Evolutionary conservation across 805 yeast genomes (phyloP).

Genomic region (Teunomyces tritomae): DNA sequence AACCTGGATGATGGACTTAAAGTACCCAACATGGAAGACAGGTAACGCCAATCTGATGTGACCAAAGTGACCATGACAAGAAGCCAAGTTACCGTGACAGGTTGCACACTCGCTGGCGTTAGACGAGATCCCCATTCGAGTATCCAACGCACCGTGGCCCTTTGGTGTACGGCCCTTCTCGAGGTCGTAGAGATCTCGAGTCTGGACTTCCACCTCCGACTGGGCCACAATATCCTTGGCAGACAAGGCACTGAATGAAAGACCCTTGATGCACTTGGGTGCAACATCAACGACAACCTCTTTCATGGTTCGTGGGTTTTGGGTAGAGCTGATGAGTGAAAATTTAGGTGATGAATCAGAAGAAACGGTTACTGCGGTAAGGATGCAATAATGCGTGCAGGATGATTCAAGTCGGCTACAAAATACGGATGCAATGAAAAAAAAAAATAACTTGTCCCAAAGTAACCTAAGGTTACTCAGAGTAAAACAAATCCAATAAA

Average conservation of each 20-base stretch:
- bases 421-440: background rate
- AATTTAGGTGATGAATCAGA: background rate
- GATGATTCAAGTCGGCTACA: background rate
- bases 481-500: background rate
- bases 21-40: conserved; percentile 96
- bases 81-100: conserved; percentile 86
- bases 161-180: conserved; percentile 87
- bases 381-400: background rate
- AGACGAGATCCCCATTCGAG: conserved; percentile 90
- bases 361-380: background rate
- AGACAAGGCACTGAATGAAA: conserved; percentile 90
- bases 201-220: conserved; percentile 89
- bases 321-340: conserved; percentile 3
- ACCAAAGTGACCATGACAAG: conserved; percentile 99
- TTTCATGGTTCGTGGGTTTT: conserved; percentile 27
- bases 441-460: background rate
- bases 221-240: conserved; percentile 89
- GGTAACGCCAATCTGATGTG: conserved; percentile 91
- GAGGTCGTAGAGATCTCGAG: conserved; percentile 87
- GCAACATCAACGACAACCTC: conserved; percentile 69
- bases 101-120: conserved; percentile 84
- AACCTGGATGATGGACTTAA: conserved; percentile 84
- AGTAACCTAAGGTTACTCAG: background rate
- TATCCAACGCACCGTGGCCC: conserved; percentile 83
- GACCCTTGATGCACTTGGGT: conserved; percentile 86